Base-by-base conservation (phyloP, 2,329 filamentous ascomycete genomes). In the Coniochaeta hoffmannii region DNA sequence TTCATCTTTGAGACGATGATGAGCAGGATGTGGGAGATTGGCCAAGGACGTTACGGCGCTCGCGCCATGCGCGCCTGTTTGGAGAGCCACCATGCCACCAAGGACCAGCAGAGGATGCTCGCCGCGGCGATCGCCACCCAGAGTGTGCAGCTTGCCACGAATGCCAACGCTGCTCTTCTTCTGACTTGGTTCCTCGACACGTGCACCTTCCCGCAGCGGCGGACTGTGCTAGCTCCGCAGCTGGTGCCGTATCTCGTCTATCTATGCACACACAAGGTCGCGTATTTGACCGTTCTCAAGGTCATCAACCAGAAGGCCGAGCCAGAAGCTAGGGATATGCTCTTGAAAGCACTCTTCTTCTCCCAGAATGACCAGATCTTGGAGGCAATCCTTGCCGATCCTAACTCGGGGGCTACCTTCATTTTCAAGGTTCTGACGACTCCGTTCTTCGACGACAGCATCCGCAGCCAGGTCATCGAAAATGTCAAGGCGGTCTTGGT, bases 1-100 rank as follows among this genome's bases (percentile, higher is more conserved):
- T 97, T 96, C 74, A 96, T 99, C 68, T 99, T 99, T 64, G 94
- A 97, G 74, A 90, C 89, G 2, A 97, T 97, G 93, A 80, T 97
- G 55, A 89, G 86, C 72, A 86, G 87, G 62, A 89, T 97, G 76
- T 97, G 92, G 92, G 90, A 97, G 64, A 81, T 97, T 65, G 80
- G 90, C 1, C 93, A 97, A 71, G 94, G 93, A 54, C 85, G 94
- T 58, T 99, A 96, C 64, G 94, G 94, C 64, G 91, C 94, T 60
- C 85, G 94, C 63, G 94, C 94, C 34, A 97, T 97, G 92, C 85
- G 94, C 60, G 94, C 94, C 57, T 99, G 94, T 67, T 77, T 99
- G 55, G 94, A 99, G 71, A 97, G 92, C 68, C 94, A 97, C 69
- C 90, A 96, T 69, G 83, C 93, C 15, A 94, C 88, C 55, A 96